Evolutionary conservation across 164 flowering plant species (phyloP), one percentile per base, ranked within the genome.

Genomic region (Malania oleifera): DNA sequence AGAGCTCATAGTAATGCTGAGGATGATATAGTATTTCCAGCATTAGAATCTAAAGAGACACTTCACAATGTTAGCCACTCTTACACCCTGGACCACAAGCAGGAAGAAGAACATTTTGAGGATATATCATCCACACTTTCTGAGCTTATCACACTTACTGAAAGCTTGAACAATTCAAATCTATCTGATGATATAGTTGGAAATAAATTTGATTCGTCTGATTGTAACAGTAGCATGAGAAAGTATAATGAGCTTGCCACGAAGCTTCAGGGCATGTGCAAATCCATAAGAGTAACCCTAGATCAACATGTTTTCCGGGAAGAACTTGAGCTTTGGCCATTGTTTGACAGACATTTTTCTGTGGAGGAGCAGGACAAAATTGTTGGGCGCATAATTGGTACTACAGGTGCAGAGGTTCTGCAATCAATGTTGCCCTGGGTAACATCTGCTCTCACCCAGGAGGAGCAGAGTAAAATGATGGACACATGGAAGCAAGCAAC

Each of bases 401-500:
- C 95, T 22, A 92, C 96, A 24, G 96, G 96, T 57, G 98, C 98
- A 35, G 98, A 92, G 66, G 96, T 89, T 49, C 95, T 92, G 34
- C 98, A 89, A 62, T 82, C 95, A 63, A 84, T 92, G 96, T 66
- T 92, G 66, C 98, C 98, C 27, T 92, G 98, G 98, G 96, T 92
- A 27, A 92, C 93, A 52, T 79, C 91, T 69, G 95, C 82, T 17
- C 85, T 92, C 52, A 84, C 86, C 46, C 95, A 76, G 70, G 98
- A 89, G 47, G 98, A 92, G 72, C 98, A 92, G 70, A 86, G 86
- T 47, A 84, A 72, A 73, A 82, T 92, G 96, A 87, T 92, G 96
- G 91, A 84, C 66, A 84, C 91, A 9, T 87, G 87, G 96, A 89
- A 82, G 75, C 85, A 89, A 43, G 98, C 96, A 45, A 82, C 98